Conservation (phyloP, 2,329 filamentous ascomycete species). For the Curvularia verruculosa region DNA sequence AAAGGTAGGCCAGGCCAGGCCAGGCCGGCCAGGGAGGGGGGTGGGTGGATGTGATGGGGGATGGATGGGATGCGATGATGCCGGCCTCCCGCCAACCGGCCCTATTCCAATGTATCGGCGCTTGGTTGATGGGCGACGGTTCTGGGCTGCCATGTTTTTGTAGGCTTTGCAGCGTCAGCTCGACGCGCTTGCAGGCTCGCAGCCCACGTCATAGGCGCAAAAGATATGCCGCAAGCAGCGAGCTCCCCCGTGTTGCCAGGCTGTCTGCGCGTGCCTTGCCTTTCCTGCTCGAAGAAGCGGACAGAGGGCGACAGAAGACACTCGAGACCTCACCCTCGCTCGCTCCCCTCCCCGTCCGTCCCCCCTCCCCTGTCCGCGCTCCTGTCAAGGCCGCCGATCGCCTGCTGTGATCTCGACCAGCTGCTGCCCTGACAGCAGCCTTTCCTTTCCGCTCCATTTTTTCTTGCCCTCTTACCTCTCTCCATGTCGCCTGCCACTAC, state of each 20-base stretch:
- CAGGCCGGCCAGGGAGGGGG: neutral
- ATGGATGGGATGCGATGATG: slow-evolving; percentile 1
- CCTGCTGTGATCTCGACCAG: slow-evolving; percentile 15
- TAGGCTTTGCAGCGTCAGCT: slow-evolving; percentile 6
- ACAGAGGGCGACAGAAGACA: neutral
- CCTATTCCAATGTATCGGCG: slow-evolving; percentile 18
- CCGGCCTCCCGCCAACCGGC: slow-evolving; percentile 12
- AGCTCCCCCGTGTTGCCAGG: slow-evolving; percentile 1
- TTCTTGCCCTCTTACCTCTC: slow-evolving; percentile 17
- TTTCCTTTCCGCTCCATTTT: slow-evolving; percentile 5
- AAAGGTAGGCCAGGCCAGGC: too few species aligned
- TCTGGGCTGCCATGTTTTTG: slow-evolving; percentile 14
- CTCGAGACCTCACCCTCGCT: neutral
- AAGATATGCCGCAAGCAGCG: slow-evolving; percentile 10
- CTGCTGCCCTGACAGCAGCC: slow-evolving; percentile 6
- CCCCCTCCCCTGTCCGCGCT: slow-evolving; percentile 7
- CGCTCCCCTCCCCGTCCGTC: neutral
- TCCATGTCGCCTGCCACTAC: slow-evolving; percentile 12
- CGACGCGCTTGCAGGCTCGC: neutral
- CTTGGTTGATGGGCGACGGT: slow-evolving; percentile 10
- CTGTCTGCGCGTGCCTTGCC: too few species aligned
- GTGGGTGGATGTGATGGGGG: too few species aligned
- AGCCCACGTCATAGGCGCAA: slow-evolving; percentile 1
- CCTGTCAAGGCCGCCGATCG: slow-evolving; percentile 13
- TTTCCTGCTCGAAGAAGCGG: neutral